Evolutionary conservation across 495 filamentous ascomycete genomes (phyloP).

Genomic region (Podospora bellae-mahoneyi): DNA sequence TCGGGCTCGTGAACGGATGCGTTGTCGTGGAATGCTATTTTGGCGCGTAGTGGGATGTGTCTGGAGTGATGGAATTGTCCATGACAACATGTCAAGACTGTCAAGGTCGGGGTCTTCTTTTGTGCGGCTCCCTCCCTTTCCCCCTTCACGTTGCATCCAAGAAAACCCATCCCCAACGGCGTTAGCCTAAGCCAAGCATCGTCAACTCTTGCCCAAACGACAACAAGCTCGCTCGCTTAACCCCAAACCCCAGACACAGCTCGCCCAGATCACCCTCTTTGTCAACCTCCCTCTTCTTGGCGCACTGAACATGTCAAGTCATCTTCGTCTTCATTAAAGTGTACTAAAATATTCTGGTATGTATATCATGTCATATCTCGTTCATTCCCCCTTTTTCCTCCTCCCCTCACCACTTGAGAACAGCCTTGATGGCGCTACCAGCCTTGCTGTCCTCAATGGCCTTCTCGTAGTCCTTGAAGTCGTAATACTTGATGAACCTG

Average conservation of each 20-base stretch:
- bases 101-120: too few relatives aligned
- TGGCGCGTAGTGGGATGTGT: too few relatives aligned
- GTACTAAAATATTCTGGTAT: neutral
- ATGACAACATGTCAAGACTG: too few relatives aligned
- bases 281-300: neutral
- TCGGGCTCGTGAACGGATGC: neutral
- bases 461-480: slow-evolving; percentile 28
- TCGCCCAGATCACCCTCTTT: neutral
- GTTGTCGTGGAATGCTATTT: neutral
- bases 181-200: neutral
- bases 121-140: neutral
- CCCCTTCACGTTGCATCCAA: neutral
- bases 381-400: neutral
- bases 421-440: slow-evolving; percentile 32
- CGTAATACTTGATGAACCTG: slow-evolving; percentile 34
- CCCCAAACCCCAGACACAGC: neutral
- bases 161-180: neutral
- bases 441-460: slow-evolving; percentile 28
- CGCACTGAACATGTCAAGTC: neutral
- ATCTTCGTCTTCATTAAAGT: neutral
- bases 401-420: slow-evolving; percentile 22
- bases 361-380: neutral
- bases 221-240: neutral
- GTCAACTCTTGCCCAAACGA: neutral
- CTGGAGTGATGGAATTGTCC: too few relatives aligned